Percentiles rank a stretch among this genome's conserved stretches.
phyloP scores from a whole-genome alignment of 805 yeast genomes.

The Wickerhamiella alocasiicola region DNA sequence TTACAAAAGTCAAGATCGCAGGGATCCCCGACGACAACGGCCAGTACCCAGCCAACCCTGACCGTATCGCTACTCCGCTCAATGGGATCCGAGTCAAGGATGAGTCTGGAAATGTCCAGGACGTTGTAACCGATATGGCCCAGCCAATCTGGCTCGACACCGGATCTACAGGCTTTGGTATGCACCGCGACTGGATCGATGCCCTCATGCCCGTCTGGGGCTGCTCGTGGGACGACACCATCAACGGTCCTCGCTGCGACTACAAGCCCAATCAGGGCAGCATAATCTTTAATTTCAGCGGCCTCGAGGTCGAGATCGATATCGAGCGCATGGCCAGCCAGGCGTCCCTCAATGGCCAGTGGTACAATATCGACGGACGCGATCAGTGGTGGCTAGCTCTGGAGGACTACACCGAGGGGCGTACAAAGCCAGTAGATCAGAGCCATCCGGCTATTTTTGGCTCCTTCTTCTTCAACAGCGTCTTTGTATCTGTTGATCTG shows the following conservation, averaged over 20 bases:
- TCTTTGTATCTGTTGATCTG: not conserved
- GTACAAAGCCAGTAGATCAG: too few species aligned
- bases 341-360: too few species aligned
- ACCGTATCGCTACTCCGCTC: not conserved
- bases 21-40: too few species aligned
- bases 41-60: not conserved
- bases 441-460: too few species aligned
- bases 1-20: slow-evolving; percentile 26
- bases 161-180: not conserved
- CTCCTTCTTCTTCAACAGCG: not conserved
- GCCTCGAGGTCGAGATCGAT: slow-evolving; percentile 5
- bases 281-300: slow-evolving; percentile 4
- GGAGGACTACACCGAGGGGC: too few species aligned
- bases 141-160: not conserved
- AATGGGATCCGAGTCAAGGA: not conserved
- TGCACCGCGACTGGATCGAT: slow-evolving; percentile 1
- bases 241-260: not conserved
- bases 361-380: too few species aligned
- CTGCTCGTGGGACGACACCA: not conserved
- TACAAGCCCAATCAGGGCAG: not conserved
- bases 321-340: too few species aligned
- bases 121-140: not conserved
- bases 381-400: too few species aligned
- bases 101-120: not conserved
- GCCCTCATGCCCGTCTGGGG: not conserved